Conservation (phyloP, 306 rosid species). For the Prunus mume region DNA sequence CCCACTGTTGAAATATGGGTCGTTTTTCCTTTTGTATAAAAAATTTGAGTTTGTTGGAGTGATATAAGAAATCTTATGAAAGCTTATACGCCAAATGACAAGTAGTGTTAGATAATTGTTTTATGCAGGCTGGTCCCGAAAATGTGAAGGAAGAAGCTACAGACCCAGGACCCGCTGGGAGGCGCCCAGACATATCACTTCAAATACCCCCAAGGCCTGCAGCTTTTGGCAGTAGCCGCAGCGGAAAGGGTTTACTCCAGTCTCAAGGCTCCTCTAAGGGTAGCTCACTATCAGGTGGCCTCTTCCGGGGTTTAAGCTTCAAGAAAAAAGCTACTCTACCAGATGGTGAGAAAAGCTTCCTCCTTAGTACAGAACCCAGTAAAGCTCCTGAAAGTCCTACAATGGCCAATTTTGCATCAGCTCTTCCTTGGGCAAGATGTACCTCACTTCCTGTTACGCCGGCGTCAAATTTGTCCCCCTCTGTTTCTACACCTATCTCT, state of each 20-base stretch:
- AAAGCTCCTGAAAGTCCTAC: conserved; percentile 52
- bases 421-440: conserved; percentile 69
- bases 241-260: conserved; percentile 62
- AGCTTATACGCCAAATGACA: background rate
- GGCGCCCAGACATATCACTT: conserved; percentile 87
- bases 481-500: conserved; percentile 62
- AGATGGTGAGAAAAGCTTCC: conserved; percentile 82
- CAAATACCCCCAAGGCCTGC: conserved; percentile 82
- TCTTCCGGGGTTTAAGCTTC: conserved; percentile 81
- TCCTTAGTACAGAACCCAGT: conserved; percentile 58
- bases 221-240: conserved; percentile 53
- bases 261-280: conserved; percentile 69
- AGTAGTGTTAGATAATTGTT: conserved; percentile 13
- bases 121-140: conserved; percentile 39
- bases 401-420: conserved; percentile 39
- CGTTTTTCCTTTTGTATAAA: conserved; percentile 1
- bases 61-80: background rate
- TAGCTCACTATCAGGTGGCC: conserved; percentile 50
- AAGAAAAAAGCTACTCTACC: conserved; percentile 56
- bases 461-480: conserved; percentile 63
- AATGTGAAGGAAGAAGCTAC: conserved; percentile 39
- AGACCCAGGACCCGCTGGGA: conserved; percentile 42
- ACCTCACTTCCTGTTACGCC: conserved; percentile 84
- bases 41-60: background rate
- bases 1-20: background rate